Percentiles rank a stretch among this genome's conserved stretches.
Evolutionary conservation across 1,284 basidiomycete genomes (phyloP).

Genomic region (Golubevia pallescens): DNA sequence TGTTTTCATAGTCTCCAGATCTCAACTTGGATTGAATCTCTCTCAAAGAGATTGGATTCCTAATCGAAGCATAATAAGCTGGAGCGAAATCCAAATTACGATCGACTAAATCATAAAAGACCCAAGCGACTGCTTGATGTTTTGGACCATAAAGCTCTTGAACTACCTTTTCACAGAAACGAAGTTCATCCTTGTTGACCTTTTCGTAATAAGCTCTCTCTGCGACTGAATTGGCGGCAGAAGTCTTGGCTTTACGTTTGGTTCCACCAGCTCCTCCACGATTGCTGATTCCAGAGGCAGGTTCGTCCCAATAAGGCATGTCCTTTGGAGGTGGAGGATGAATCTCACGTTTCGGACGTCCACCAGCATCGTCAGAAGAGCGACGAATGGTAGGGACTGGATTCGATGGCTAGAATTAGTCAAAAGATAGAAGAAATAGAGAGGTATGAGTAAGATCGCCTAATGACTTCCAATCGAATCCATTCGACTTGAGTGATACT

Average conservation of each 20-base stretch:
- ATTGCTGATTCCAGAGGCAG: constrained; percentile 21
- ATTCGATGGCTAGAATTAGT: neutral
- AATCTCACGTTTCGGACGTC: constrained; percentile 94
- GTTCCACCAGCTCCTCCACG: neutral
- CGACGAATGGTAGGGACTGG: constrained; percentile 58
- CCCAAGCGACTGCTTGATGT: constrained; percentile 75
- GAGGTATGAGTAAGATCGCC: neutral
- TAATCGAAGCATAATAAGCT: constrained; percentile 85
- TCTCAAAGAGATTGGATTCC: constrained; percentile 83
- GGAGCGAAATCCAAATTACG: constrained; percentile 77
- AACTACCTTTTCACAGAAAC: constrained; percentile 79
- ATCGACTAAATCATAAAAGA: constrained; percentile 93
- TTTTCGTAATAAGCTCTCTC: constrained; percentile 72
- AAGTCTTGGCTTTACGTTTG: neutral
- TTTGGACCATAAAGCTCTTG: constrained; percentile 81
- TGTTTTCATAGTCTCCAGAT: constrained; percentile 75
- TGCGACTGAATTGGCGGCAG: neutral
- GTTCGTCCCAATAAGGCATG: constrained; percentile 77
- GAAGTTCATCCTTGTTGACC: constrained; percentile 79
- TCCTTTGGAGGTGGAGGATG: constrained; percentile 94
- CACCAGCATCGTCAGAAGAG: constrained; percentile 68
- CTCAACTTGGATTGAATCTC: constrained; percentile 72
- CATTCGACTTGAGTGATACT: no score
- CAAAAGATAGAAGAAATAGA: neutral
- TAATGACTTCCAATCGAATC: no score